Evolutionary conservation across 768 basidiomycete genomes (phyloP).

Genomic region (Panus rudis): DNA sequence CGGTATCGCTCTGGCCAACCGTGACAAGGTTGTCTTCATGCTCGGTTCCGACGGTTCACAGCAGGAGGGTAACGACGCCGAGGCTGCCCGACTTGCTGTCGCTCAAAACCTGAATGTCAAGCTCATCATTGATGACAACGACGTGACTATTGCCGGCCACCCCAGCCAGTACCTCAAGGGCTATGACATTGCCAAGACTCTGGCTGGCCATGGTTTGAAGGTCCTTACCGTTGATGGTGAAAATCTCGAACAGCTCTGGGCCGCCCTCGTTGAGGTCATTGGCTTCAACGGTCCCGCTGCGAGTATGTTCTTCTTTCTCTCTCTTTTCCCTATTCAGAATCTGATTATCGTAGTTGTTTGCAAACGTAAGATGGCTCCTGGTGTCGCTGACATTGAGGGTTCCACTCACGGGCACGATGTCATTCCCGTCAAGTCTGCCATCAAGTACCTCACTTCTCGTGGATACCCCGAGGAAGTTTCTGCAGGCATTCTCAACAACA

Average conservation of each 20-base stretch:
- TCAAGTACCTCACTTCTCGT: conserved; percentile 62
- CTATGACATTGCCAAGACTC: conserved; percentile 62
- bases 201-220: conserved; percentile 77
- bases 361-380: conserved; percentile 47
- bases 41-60: conserved; percentile 88
- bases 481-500: conserved; percentile 49
- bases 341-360: conserved; percentile 43
- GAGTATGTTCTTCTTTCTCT: conserved; percentile 31
- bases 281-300: conserved; percentile 72
- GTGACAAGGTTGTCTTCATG: conserved; percentile 70
- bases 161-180: conserved; percentile 83
- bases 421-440: conserved; percentile 73
- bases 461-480: conserved; percentile 47
- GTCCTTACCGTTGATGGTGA: conserved; percentile 71
- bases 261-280: conserved; percentile 48
- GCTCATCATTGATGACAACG: conserved; percentile 83
- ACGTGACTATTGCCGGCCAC: conserved; percentile 89
- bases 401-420: conserved; percentile 79
- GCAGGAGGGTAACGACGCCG: conserved; percentile 88
- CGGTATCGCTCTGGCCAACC: conserved; percentile 75
- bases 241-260: conserved; percentile 74
- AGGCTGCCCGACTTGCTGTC: conserved; percentile 82
- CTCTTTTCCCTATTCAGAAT: not conserved
- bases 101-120: conserved; percentile 81
- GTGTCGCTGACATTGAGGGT: conserved; percentile 69